These are phyloP conservation scores for Dactylellina drechsleri DNA, from an alignment of 2,329 filamentous ascomycete species.

Conservation along the genomic window DNA sequence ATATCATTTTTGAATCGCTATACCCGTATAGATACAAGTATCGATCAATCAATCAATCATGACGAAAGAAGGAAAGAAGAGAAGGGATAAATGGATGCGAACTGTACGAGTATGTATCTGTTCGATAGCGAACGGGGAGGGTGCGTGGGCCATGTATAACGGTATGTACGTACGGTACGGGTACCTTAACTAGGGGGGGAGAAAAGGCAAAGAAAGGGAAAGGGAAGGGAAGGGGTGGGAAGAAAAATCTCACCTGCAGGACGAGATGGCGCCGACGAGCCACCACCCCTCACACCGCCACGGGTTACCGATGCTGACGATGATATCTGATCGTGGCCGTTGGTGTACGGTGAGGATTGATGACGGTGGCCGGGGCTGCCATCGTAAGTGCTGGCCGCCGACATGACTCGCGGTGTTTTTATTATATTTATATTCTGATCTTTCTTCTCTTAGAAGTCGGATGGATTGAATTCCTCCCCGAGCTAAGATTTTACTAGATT, in stretches of 20 bases:
- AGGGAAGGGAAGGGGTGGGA: background rate
- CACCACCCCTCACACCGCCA: background rate
- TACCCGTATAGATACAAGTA: no score
- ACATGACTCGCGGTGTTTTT: conserved; percentile 24
- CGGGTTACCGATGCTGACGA: background rate
- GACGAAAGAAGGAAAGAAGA: no score
- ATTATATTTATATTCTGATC: background rate
- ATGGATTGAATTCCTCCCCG: no score
- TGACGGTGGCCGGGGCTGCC: conserved; percentile 45
- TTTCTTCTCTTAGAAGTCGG: no score
- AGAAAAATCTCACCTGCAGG: conserved; percentile 33
- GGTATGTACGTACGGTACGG: no score
- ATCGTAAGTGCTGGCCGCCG: conserved; percentile 41
- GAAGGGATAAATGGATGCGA: no score
- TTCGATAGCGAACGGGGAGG: no score
- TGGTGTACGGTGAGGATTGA: conserved; percentile 34
- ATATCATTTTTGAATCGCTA: no score
- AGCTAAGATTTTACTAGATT: no score
- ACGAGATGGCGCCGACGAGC: conserved; percentile 20
- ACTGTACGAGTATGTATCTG: no score
- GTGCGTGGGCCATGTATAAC: background rate
- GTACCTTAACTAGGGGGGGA: background rate
- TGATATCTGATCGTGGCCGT: conserved; percentile 20
- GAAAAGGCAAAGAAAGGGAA: background rate
- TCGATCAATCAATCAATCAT: no score